Evolutionary conservation across 129 eudicot genomes (phyloP).

Genomic region (Deinandra increscens): DNA sequence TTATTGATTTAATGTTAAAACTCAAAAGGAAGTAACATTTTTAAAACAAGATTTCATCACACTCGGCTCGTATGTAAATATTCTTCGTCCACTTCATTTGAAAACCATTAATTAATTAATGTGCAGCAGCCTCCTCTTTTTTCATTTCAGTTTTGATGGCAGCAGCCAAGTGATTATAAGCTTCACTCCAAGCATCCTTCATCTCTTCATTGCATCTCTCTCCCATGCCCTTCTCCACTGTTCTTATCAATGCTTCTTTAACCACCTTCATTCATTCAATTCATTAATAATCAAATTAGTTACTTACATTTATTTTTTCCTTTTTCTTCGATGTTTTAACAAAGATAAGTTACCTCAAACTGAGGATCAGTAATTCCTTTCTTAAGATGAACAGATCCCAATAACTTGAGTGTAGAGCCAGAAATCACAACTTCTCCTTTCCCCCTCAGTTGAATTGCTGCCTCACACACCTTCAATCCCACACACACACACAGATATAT

Average conservation of each 20-base stretch:
- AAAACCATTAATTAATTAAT: not conserved
- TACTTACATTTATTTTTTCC: no score
- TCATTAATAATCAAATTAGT: no score
- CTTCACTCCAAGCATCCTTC: constrained; percentile 63
- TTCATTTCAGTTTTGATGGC: constrained; percentile 60
- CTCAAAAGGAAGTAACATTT: no score
- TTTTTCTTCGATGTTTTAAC: no score
- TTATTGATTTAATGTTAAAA: no score
- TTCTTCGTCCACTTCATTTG: not conserved
- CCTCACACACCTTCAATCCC: constrained; percentile 48
- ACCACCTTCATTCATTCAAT: constrained; percentile 19
- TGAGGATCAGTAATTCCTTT: constrained; percentile 60
- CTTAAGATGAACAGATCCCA: constrained; percentile 63
- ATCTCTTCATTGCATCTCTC: constrained; percentile 61
- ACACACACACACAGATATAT: not conserved
- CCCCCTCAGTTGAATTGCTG: constrained; percentile 65
- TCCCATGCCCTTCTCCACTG: constrained; percentile 55
- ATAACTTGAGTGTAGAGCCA: constrained; percentile 58
- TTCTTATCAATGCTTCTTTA: constrained; percentile 54
- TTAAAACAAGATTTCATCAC: not conserved
- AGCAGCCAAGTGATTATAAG: constrained; percentile 66
- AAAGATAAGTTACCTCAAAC: constrained; percentile 48
- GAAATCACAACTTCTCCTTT: constrained; percentile 65
- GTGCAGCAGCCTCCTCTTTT: constrained; percentile 22
- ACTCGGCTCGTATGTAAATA: not conserved